phyloP scores from a whole-genome alignment of 306 rosid genomes.

The Potentilla sterilis region DNA sequence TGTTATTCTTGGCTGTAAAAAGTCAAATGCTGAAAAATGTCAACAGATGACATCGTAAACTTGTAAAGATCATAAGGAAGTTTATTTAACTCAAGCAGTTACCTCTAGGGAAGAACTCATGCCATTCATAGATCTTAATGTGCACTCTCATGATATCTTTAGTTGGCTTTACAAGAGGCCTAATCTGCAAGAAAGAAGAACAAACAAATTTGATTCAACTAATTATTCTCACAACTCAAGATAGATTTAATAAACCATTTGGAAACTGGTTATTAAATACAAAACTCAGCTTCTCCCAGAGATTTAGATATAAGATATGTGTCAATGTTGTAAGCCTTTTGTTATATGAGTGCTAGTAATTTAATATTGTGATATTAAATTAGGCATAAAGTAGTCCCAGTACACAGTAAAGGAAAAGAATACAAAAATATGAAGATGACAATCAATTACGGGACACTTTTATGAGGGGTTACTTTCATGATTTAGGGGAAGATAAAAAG shows the following conservation, averaged over 20 bases:
- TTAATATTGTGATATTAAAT: neutral
- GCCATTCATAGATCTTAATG: constrained; percentile 60
- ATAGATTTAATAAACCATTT: constrained; percentile 10
- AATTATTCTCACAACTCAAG: neutral
- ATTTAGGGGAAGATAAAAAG: neutral
- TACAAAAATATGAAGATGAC: neutral
- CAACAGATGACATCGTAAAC: constrained; percentile 27
- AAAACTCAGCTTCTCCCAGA: neutral
- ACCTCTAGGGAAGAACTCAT: constrained; percentile 95
- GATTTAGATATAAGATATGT: neutral
- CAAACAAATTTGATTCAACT: constrained; percentile 18
- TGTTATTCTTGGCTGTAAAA: constrained; percentile 74
- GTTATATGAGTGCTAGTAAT: neutral
- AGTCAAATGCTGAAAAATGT: constrained; percentile 22
- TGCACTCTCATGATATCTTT: constrained; percentile 61
- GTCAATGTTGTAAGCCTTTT: neutral
- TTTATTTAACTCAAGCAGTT: constrained; percentile 27
- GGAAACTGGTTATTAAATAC: neutral
- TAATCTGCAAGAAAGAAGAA: constrained; percentile 61
- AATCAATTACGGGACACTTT: neutral
- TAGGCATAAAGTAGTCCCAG: constrained; percentile 1
- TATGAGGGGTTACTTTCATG: neutral
- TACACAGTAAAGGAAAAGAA: neutral
- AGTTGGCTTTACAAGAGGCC: constrained; percentile 88
- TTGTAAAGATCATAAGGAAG: neutral